Percentiles rank a stretch among this genome's conserved stretches.
These are phyloP conservation scores for Thielaviopsis populi DNA, from an alignment of 2,329 filamentous ascomycete species.

Conservation along the genomic window DNA sequence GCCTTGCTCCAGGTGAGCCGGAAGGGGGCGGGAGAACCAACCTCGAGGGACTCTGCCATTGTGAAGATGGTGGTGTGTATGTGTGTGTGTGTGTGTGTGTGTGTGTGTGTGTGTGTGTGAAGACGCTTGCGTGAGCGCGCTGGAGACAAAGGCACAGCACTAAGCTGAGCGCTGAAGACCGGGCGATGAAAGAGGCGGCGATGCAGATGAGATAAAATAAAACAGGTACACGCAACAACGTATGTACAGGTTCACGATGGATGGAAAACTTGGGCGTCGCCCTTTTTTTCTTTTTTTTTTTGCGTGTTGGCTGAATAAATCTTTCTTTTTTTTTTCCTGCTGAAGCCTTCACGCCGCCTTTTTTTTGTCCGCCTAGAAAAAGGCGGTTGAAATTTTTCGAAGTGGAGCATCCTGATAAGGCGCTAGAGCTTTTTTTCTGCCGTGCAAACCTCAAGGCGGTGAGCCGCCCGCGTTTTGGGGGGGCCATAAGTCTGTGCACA, in stretches of 20 bases:
- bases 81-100: no score
- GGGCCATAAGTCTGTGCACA: neutral
- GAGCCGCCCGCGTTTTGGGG: neutral
- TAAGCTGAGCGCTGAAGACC: neutral
- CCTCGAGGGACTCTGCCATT: slow-evolving; percentile 22
- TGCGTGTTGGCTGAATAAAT: neutral
- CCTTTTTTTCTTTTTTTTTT: neutral
- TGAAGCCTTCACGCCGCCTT: slow-evolving; percentile 16
- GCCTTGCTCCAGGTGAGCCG: neutral
- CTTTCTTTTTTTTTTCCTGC: neutral
- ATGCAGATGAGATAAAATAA: neutral
- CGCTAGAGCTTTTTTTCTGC: slow-evolving; percentile 14
- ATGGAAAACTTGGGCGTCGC: neutral
- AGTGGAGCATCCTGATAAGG: slow-evolving; percentile 12
- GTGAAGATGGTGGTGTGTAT: slow-evolving; percentile 1
- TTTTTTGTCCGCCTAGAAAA: slow-evolving; percentile 15
- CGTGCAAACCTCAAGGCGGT: slow-evolving; percentile 6
- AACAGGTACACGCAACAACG: neutral
- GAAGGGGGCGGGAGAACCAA: slow-evolving; percentile 16
- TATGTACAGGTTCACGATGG: neutral
- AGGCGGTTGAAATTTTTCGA: slow-evolving; percentile 13
- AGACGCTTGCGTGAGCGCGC: no score
- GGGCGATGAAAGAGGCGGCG: neutral
- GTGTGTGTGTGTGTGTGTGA: no score
- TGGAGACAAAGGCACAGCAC: neutral